A percentile compares a stretch with the other conserved stretches of the same genome.
Conservation (phyloP, 345 rosid genomes). For the Clausena lansium region DNA sequence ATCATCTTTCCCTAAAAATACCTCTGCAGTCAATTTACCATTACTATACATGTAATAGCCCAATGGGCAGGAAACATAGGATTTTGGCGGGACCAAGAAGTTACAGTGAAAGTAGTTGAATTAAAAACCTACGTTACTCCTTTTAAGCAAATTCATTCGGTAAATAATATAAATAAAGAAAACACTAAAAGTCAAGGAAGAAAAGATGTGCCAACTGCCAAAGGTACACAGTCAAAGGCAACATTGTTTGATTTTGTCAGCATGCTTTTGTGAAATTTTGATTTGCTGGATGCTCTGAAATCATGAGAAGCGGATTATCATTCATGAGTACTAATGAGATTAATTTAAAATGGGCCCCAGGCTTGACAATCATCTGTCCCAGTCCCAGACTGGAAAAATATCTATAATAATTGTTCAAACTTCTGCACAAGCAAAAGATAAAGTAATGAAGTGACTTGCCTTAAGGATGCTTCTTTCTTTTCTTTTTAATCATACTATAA, state of each 20-base stretch:
- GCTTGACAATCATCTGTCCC: conserved; percentile 31
- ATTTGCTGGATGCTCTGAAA: conserved; percentile 4
- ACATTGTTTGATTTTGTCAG: background rate
- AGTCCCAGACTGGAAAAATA: background rate
- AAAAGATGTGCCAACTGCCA: background rate
- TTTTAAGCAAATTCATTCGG: background rate
- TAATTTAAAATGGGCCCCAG: conserved; percentile 16
- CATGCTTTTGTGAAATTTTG: background rate
- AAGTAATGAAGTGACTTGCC: conserved; percentile 15
- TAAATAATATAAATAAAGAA: background rate
- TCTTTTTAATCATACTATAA: conserved; percentile 4
- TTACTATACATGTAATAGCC: background rate
- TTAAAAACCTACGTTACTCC: background rate
- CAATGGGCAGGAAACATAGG: background rate
- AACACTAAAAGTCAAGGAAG: background rate
- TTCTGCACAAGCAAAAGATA: conserved; percentile 18
- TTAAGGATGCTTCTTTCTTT: background rate
- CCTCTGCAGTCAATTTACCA: background rate
- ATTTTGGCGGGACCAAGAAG: background rate
- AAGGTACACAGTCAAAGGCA: background rate
- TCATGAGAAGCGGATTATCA: conserved; percentile 2
- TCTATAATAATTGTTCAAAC: conserved; percentile 16
- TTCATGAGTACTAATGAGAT: conserved; percentile 23
- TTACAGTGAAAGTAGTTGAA: background rate
- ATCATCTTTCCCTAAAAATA: background rate